Conservation (phyloP, 208 protist species). For the Leishmania gerbilli region DNA sequence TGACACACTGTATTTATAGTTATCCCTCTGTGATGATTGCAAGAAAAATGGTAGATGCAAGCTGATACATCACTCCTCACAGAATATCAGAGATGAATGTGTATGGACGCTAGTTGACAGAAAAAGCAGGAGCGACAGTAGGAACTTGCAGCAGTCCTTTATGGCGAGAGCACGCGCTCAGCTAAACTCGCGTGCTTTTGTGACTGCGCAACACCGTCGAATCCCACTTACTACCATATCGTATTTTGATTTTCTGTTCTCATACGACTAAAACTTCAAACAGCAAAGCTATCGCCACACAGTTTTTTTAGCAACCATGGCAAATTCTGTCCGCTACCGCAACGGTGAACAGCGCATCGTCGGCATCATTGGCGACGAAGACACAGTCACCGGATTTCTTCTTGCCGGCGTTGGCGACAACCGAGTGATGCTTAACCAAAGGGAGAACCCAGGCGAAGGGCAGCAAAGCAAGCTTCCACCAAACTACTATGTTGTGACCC, state of each 20-base stretch:
- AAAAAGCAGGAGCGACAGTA: not conserved
- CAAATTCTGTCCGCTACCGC: conserved; percentile 44
- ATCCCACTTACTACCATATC: not conserved
- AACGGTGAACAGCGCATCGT: conserved; percentile 85
- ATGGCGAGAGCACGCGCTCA: not conserved
- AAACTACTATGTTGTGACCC: conserved; percentile 94
- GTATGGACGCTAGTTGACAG: not conserved
- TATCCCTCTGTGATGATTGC: not conserved
- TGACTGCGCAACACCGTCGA: not conserved
- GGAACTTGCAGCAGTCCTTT: not conserved
- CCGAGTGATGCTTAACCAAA: conserved; percentile 38
- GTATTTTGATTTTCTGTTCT: not conserved
- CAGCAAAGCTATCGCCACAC: not conserved
- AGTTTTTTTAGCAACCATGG: conserved; percentile 28
- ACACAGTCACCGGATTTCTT: conserved; percentile 97
- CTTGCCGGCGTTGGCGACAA: conserved; percentile 95
- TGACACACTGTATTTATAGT: not conserved
- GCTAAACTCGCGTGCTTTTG: not conserved
- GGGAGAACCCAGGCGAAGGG: conserved; percentile 2
- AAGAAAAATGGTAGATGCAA: not conserved
- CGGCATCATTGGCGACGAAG: conserved; percentile 94
- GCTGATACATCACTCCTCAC: not conserved
- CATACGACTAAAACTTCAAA: not conserved
- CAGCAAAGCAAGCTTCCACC: conserved; percentile 30
- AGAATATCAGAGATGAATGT: not conserved